Percentiles rank a stretch among this genome's conserved stretches.
Evolutionary conservation across 495 filamentous ascomycete genomes (phyloP).

Genomic region (Penicillium cosmopolitanum): DNA sequence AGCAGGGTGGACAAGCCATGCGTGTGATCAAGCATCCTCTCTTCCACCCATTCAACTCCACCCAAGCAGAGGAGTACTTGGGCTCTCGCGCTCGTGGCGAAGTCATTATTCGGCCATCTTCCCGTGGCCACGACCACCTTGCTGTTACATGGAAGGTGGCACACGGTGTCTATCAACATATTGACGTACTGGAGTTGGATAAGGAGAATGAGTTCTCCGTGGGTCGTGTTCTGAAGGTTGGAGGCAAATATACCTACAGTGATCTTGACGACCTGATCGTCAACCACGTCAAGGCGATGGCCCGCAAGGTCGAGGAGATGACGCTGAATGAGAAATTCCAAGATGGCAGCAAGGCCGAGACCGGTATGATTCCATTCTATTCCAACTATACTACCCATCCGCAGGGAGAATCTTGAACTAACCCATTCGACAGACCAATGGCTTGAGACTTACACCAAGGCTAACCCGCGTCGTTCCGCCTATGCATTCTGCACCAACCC

Average conservation of each 20-base stretch:
- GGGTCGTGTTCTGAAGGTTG: constrained; percentile 79
- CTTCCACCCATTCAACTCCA: constrained; percentile 89
- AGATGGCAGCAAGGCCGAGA: constrained; percentile 73
- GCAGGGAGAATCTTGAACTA: constrained; percentile 14
- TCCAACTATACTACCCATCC: not conserved
- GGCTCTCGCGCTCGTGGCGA: constrained; percentile 83
- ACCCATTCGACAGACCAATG: constrained; percentile 71
- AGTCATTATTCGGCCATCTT: constrained; percentile 92
- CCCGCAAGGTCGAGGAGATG: constrained; percentile 96
- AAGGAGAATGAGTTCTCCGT: constrained; percentile 96
- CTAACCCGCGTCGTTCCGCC: constrained; percentile 89
- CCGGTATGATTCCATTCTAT: constrained; percentile 63
- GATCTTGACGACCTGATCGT: constrained; percentile 98
- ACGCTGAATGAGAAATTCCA: constrained; percentile 91
- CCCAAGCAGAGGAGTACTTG: constrained; percentile 92
- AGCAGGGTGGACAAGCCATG: constrained; percentile 76
- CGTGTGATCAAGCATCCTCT: constrained; percentile 96
- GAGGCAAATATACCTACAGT: constrained; percentile 83
- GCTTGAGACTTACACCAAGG: constrained; percentile 92
- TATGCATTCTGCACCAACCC: constrained; percentile 94
- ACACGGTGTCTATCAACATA: constrained; percentile 91
- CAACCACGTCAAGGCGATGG: constrained; percentile 96
- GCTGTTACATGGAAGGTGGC: constrained; percentile 98
- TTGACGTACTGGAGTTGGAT: constrained; percentile 94
- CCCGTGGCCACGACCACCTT: constrained; percentile 90